Conservation (phyloP, 2,329 filamentous ascomycete genomes). For the Colletotrichum viniferum region DNA sequence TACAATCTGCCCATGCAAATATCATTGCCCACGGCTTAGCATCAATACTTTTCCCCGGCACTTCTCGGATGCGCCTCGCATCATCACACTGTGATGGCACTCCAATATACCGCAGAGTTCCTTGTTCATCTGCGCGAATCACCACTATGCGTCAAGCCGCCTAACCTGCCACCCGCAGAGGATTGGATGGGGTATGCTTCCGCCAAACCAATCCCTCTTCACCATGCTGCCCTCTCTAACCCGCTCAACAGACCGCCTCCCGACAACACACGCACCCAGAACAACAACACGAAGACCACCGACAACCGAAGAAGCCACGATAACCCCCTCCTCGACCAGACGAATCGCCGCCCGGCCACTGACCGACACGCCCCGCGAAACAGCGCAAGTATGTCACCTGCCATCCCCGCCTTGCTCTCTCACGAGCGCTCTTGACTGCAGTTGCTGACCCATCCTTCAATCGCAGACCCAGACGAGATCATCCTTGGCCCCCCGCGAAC, state of each 20-base stretch:
- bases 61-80: constrained; percentile 40
- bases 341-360: constrained; percentile 54
- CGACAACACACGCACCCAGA: constrained; percentile 50
- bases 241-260: constrained; percentile 42
- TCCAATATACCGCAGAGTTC: constrained; percentile 77
- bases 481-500: constrained; percentile 85
- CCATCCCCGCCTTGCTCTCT: background rate
- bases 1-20: background rate
- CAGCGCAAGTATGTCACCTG: constrained; percentile 54
- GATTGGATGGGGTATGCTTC: constrained; percentile 91
- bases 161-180: constrained; percentile 79
- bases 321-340: constrained; percentile 49
- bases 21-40: background rate
- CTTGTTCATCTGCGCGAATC: constrained; percentile 79
- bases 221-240: constrained; percentile 11
- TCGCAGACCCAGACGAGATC: constrained; percentile 75
- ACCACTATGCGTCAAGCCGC: constrained; percentile 81
- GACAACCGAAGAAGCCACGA: constrained; percentile 52
- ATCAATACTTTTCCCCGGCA: constrained; percentile 1
- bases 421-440: constrained; percentile 15
- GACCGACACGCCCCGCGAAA: constrained; percentile 63
- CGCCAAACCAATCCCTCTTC: background rate
- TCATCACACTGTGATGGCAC: constrained; percentile 49
- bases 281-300: constrained; percentile 38
- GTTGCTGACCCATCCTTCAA: constrained; percentile 30